A percentile compares a stretch with the other conserved stretches of the same genome.
Evolutionary conservation across 1,284 basidiomycete genomes (phyloP).

Genomic region (Heterobasidion irregulare): DNA sequence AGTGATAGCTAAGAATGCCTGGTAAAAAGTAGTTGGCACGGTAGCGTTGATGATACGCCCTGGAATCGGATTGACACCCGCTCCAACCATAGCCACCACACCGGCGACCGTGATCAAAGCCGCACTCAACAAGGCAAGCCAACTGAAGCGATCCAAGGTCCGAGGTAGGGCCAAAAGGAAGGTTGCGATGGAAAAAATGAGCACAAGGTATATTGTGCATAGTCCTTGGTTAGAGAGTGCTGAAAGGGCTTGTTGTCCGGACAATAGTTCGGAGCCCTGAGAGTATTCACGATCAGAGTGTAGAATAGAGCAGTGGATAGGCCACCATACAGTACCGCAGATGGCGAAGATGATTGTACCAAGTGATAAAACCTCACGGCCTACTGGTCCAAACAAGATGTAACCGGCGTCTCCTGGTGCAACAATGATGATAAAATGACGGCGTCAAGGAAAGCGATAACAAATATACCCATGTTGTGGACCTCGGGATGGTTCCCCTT

Average conservation of each 20-base stretch:
- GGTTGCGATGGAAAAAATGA: constrained; percentile 36
- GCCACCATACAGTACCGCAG: constrained; percentile 28
- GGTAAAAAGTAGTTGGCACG: constrained; percentile 33
- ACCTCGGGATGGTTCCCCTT: constrained; percentile 48
- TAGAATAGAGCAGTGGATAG: neutral
- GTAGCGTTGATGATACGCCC: constrained; percentile 31
- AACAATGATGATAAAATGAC: neutral
- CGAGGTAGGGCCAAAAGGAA: constrained; percentile 39
- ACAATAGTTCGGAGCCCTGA: constrained; percentile 39
- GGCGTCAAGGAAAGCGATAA: neutral
- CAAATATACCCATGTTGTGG: constrained; percentile 40
- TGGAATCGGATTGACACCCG: constrained; percentile 37
- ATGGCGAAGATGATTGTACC: constrained; percentile 49
- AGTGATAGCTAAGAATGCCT: constrained; percentile 46
- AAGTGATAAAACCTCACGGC: constrained; percentile 35
- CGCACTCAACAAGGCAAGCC: constrained; percentile 34
- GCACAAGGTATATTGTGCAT: constrained; percentile 33
- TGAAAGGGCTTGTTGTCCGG: constrained; percentile 42
- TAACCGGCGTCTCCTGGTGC: constrained; percentile 43
- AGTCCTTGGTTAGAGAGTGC: constrained; percentile 38
- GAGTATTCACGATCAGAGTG: neutral
- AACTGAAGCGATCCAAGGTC: constrained; percentile 35
- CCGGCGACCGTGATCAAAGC: neutral
- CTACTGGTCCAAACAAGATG: constrained; percentile 40
- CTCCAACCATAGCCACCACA: constrained; percentile 38